Evolutionary conservation across 1,139 yeast genomes (phyloP), one percentile per base, ranked within the genome.

Genomic region (Eremothecium cymbalariae): DNA sequence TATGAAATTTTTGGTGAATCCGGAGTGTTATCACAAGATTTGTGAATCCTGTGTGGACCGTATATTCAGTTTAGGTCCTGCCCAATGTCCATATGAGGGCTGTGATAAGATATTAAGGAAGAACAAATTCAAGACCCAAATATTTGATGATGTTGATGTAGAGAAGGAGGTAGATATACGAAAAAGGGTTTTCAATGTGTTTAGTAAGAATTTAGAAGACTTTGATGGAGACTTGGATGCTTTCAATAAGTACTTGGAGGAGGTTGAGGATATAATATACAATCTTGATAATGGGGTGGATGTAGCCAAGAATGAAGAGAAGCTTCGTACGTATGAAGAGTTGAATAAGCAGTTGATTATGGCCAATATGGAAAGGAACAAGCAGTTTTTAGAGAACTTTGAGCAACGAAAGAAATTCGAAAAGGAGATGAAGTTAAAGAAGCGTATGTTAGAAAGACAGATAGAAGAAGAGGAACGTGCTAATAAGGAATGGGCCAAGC

Each of bases 21-120:
- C 97, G 0, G 98, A 90, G 57, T 90, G 99, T 61, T 90, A 93
- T 56, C 99, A 90, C 56, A 88, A 85, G 67, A 90, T 90, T 59
- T 90, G 98, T 63, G 95, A 85, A 55, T 79, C 94, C 3, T 90
- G 98, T 61, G 97, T 86, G 29, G 97, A 88, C 59, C 69, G 97
- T 47, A 85, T 90, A 37, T 90, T 85, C 57, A 77, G 95, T 8
- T 63, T 83, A 33, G 99, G 99, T 4, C 98, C 98, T 0, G 93
- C 96, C 0, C 93, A 90, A 17, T 90, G 98, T 58, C 98, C 98
- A 1, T 88, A 86, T 57, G 85, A 90, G 5, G 78, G 80, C 33
- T 90, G 99, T 64, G 88, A 82, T 35, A 84, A 81, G 64, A 84
- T 80, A 8, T 63, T 90, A 43, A 67, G 98, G 46, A 83, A 83